Evolutionary conservation across 306 rosid genomes (phyloP).

Genomic region (Castanea mollissima): DNA sequence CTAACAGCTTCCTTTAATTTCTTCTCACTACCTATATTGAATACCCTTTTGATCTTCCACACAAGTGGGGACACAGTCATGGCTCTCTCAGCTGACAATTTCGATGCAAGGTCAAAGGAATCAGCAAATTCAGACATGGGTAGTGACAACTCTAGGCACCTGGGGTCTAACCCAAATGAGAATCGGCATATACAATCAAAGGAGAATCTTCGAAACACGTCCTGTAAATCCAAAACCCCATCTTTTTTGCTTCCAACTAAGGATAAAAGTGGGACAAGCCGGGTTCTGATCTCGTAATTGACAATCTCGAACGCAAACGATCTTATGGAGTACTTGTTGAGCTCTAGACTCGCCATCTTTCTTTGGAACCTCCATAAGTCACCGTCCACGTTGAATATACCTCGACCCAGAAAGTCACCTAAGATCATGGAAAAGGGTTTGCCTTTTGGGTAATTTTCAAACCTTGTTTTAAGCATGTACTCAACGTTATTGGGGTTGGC

Average conservation of each 20-base stretch:
- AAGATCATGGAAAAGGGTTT: conserved; percentile 61
- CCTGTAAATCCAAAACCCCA: conserved; percentile 60
- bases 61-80: conserved; percentile 57
- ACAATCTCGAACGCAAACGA: conserved; percentile 64
- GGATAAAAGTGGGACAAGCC: conserved; percentile 55
- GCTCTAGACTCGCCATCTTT: conserved; percentile 62
- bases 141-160: conserved; percentile 51
- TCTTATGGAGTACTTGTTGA: conserved; percentile 41
- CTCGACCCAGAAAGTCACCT: conserved; percentile 72
- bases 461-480: conserved; percentile 68
- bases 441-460: conserved; percentile 76
- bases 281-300: conserved; percentile 44
- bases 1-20: conserved; percentile 37
- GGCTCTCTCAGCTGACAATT: conserved; percentile 78
- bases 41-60: conserved; percentile 68
- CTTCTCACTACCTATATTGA: conserved; percentile 67
- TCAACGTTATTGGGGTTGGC: conserved; percentile 74
- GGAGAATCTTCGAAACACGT: conserved; percentile 62
- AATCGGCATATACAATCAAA: conserved; percentile 66
- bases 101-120: conserved; percentile 69
- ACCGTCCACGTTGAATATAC: conserved; percentile 88
- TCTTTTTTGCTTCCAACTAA: conserved; percentile 17
- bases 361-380: conserved; percentile 66
- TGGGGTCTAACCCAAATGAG: conserved; percentile 80
- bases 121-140: conserved; percentile 63